These are phyloP conservation scores for Auriscalpium orientale DNA, from an alignment of 768 basidiomycete genomes.

Conservation along the genomic window DNA sequence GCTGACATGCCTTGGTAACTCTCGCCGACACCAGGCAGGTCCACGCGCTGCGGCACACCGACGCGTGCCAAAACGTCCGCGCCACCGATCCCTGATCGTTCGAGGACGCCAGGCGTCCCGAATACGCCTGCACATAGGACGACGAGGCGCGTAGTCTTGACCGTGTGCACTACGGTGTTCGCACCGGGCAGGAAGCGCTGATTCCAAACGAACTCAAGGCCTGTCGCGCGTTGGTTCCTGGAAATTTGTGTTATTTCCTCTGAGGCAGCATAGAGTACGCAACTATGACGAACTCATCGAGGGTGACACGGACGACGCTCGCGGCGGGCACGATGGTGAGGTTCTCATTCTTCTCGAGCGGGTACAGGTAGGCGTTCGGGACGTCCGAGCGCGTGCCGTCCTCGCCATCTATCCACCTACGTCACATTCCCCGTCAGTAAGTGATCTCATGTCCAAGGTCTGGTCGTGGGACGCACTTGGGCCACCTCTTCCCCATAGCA, in stretches of 20 bases:
- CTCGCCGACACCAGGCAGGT: slow-evolving; percentile 37
- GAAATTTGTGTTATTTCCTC: background rate
- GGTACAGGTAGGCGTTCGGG: slow-evolving; percentile 34
- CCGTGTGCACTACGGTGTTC: slow-evolving; percentile 5
- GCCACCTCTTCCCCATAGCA: slow-evolving; percentile 37
- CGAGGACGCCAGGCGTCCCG: slow-evolving; percentile 43
- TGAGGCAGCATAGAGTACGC: background rate
- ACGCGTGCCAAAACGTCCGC: slow-evolving; percentile 20
- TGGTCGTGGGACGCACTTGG: slow-evolving; percentile 31
- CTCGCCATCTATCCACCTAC: slow-evolving; percentile 44
- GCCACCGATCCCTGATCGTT: slow-evolving; percentile 41
- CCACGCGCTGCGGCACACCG: slow-evolving; percentile 25
- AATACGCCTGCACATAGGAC: slow-evolving; percentile 33
- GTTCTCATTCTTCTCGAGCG: slow-evolving; percentile 23
- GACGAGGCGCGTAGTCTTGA: slow-evolving; percentile 27
- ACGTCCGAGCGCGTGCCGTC: slow-evolving; percentile 52
- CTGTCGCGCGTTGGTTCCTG: slow-evolving; percentile 29
- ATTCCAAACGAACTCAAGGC: slow-evolving; percentile 30
- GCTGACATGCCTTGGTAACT: slow-evolving; percentile 28
- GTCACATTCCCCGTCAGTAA: background rate
- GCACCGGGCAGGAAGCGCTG: slow-evolving; percentile 16
- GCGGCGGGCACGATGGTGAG: slow-evolving; percentile 25
- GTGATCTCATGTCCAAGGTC: background rate
- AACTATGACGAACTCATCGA: slow-evolving; percentile 15
- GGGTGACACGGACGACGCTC: slow-evolving; percentile 26